Conservation (phyloP, 108 stramenopile species). For the Cylindrotheca closterium region DNA sequence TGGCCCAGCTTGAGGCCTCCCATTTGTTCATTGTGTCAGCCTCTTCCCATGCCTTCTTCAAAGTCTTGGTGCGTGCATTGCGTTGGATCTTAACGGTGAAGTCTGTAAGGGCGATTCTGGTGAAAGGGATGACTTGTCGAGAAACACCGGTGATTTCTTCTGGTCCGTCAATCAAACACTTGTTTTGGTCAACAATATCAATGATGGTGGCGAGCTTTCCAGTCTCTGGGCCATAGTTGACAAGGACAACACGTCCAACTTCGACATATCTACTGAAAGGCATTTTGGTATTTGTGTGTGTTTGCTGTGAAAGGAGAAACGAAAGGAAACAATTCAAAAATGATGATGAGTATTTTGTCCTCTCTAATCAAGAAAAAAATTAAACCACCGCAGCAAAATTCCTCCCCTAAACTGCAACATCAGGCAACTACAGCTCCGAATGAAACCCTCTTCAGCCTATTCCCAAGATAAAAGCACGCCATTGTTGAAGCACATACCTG, state of each 20-base stretch:
- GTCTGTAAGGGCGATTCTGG: constrained; percentile 93
- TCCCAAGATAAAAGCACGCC: too few relatives aligned
- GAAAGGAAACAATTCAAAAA: constrained; percentile 7
- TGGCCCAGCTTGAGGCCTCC: constrained; percentile 92
- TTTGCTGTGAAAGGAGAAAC: constrained; percentile 3
- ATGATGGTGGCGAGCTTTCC: constrained; percentile 97
- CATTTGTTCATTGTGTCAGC: constrained; percentile 87
- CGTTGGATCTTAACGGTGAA: constrained; percentile 89
- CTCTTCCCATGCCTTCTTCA: constrained; percentile 89
- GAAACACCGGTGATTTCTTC: constrained; percentile 82
- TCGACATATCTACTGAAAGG: constrained; percentile 96
- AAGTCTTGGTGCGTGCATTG: constrained; percentile 87
- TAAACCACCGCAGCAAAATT: too few relatives aligned
- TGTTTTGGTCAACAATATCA: constrained; percentile 98
- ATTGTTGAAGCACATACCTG: too few relatives aligned
- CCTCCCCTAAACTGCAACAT: too few relatives aligned
- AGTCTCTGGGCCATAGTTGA: constrained; percentile 95
- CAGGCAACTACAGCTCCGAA: too few relatives aligned
- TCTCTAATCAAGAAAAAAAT: too few relatives aligned
- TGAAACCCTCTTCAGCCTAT: too few relatives aligned
- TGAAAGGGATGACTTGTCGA: constrained; percentile 96
- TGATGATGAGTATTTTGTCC: too few relatives aligned
- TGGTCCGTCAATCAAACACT: constrained; percentile 97
- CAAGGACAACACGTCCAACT: constrained; percentile 97
- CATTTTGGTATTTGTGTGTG: too few relatives aligned